These are phyloP conservation scores for Endotrypanum monterogeii DNA, from an alignment of 208 protist genomes.

Conservation along the genomic window DNA sequence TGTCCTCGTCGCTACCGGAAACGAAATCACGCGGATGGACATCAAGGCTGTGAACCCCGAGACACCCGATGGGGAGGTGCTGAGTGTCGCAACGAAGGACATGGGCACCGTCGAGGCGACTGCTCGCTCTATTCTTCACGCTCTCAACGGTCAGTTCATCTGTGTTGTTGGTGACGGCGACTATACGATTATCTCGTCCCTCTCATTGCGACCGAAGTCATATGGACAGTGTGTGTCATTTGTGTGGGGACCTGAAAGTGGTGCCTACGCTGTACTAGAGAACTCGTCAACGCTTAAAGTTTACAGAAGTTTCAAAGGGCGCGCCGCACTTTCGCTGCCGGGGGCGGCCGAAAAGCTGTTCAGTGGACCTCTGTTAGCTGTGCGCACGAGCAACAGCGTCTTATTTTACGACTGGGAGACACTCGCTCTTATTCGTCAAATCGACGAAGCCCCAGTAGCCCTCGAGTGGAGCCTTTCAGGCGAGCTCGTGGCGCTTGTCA, in stretches of 20 bases:
- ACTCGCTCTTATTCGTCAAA: slow-evolving; percentile 91
- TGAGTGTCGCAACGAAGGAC: slow-evolving; percentile 91
- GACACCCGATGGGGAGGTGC: slow-evolving; percentile 67
- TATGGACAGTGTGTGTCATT: slow-evolving; percentile 97
- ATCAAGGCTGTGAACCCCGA: slow-evolving; percentile 74
- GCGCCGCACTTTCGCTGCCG: slow-evolving; percentile 72
- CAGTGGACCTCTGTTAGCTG: slow-evolving; percentile 89
- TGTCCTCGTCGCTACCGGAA: slow-evolving; percentile 94
- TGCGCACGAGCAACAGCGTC: slow-evolving; percentile 75
- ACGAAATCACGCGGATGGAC: slow-evolving; percentile 94
- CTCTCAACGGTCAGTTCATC: slow-evolving; percentile 95
- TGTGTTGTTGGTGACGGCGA: slow-evolving; percentile 96
- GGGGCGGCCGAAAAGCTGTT: slow-evolving; percentile 77
- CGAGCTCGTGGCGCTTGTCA: slow-evolving; percentile 89
- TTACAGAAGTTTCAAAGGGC: slow-evolving; percentile 96
- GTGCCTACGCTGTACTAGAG: slow-evolving; percentile 95
- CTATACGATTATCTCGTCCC: slow-evolving; percentile 98
- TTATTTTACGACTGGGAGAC: slow-evolving; percentile 98
- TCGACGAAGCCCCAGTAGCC: slow-evolving; percentile 92
- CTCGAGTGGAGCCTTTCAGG: slow-evolving; percentile 94
- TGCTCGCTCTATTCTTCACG: slow-evolving; percentile 92
- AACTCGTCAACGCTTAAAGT: slow-evolving; percentile 89
- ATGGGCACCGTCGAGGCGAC: slow-evolving; percentile 95
- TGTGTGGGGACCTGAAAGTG: slow-evolving; percentile 92
- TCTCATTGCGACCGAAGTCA: slow-evolving; percentile 95